Percentiles rank a stretch among this genome's conserved stretches.
Evolutionary conservation across 2,329 filamentous ascomycete genomes (phyloP).

Genomic region (Claviceps monticola): DNA sequence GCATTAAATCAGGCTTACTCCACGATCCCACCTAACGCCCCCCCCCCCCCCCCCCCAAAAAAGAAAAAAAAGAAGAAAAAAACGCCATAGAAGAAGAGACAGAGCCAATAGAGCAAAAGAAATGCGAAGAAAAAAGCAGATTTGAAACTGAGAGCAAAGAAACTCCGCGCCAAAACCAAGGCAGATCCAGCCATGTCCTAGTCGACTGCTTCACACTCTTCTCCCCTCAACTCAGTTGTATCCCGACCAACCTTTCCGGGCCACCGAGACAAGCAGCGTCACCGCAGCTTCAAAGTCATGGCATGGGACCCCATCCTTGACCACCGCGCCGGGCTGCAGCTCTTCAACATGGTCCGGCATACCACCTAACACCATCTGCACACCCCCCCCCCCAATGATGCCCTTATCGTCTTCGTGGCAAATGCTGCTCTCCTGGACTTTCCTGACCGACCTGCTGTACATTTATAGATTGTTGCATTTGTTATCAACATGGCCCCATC

Average conservation of each 20-base stretch:
- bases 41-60: too few species aligned
- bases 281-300: conserved; percentile 3
- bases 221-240: neutral
- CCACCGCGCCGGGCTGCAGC: conserved; percentile 5
- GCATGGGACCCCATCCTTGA: neutral
- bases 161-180: too few species aligned
- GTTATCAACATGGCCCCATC: conserved; percentile 4
- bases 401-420: neutral
- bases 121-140: too few species aligned
- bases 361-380: conserved; percentile 7
- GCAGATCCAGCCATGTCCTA: too few species aligned
- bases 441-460: conserved; percentile 5
- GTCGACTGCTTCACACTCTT: too few species aligned
- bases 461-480: conserved; percentile 11
- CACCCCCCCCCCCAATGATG: neutral
- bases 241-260: conserved; percentile 4
- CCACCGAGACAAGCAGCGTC: conserved; percentile 1
- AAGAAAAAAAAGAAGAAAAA: too few species aligned
- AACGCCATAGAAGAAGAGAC: too few species aligned
- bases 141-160: too few species aligned
- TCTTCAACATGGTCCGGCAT: conserved; percentile 11
- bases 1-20: too few species aligned
- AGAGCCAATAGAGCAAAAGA: too few species aligned
- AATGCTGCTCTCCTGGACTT: neutral
- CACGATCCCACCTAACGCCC: too few species aligned